phyloP scores from a whole-genome alignment of 75 land plant genomes.

The Azolla pinnata region DNA sequence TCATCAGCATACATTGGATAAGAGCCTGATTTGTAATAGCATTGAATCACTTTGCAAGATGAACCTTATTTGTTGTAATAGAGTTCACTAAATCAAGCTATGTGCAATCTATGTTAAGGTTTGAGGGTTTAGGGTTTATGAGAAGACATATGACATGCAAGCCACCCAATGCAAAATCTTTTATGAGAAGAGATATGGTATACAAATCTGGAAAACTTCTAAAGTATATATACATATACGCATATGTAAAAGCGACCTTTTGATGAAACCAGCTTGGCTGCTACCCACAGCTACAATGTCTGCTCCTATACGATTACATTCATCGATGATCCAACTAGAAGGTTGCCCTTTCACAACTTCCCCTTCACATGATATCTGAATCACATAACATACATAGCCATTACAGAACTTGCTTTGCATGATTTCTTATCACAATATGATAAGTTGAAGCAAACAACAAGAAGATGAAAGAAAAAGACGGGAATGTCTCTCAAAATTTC shows the following conservation, averaged over 20 bases:
- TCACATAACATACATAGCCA: background rate
- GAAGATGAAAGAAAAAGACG: background rate
- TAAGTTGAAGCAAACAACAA: background rate
- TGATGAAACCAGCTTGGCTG: conserved; percentile 16
- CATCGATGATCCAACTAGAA: conserved; percentile 37
- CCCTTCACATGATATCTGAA: conserved; percentile 34
- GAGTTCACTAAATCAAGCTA: too few relatives aligned
- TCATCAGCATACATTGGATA: too few relatives aligned
- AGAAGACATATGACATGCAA: too few relatives aligned
- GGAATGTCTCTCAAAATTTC: background rate
- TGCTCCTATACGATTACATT: conserved; percentile 21
- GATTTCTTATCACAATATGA: background rate
- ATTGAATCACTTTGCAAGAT: too few relatives aligned
- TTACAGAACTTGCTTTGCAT: background rate
- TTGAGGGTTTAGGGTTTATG: too few relatives aligned
- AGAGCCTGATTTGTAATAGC: too few relatives aligned
- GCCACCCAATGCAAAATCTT: too few relatives aligned
- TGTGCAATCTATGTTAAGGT: too few relatives aligned
- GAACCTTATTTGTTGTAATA: too few relatives aligned
- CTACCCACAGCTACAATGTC: conserved; percentile 38
- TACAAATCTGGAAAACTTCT: too few relatives aligned
- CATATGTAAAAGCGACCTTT: conserved; percentile 14
- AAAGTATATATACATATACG: background rate
- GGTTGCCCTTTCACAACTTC: conserved; percentile 43
- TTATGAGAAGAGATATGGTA: too few relatives aligned